phyloP scores from a whole-genome alignment of 2,329 filamentous ascomycete genomes.

The Cladosporium sp. region DNA sequence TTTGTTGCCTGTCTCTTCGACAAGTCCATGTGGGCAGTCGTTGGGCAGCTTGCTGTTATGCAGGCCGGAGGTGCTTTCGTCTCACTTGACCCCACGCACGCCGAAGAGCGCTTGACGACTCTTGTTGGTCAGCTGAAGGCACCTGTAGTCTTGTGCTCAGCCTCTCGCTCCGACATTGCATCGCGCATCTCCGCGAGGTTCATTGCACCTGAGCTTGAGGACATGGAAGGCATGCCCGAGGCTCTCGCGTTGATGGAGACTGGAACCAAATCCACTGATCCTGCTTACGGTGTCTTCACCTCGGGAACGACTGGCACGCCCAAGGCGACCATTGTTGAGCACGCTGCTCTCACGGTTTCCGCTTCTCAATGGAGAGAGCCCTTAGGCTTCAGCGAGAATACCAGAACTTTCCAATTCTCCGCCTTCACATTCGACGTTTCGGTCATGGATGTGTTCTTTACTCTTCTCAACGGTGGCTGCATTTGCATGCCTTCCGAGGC shows the following conservation, averaged over 20 bases:
- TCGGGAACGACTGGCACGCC: constrained; percentile 21
- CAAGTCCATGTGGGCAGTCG: constrained; percentile 33
- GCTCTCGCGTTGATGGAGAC: constrained; percentile 37
- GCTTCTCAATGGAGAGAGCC: constrained; percentile 5
- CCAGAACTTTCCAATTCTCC: constrained; percentile 53
- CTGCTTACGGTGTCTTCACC: constrained; percentile 19
- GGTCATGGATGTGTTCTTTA: constrained; percentile 35
- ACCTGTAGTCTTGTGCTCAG: constrained; percentile 5
- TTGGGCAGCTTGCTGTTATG: constrained; percentile 36
- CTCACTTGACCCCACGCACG: constrained; percentile 14
- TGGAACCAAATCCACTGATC: neutral
- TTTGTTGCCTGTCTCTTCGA: constrained; percentile 36
- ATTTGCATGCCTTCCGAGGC: constrained; percentile 46
- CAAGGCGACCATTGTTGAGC: constrained; percentile 11
- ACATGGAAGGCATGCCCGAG: constrained; percentile 33
- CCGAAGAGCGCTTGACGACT: constrained; percentile 12
- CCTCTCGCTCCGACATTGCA: neutral
- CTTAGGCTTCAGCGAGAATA: constrained; percentile 28
- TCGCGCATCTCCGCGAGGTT: neutral
- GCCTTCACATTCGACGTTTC: constrained; percentile 44
- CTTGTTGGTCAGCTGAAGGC: constrained; percentile 2
- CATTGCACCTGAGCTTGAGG: neutral
- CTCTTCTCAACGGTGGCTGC: constrained; percentile 40
- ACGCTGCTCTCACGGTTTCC: constrained; percentile 6
- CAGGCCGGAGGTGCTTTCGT: constrained; percentile 32